Evolutionary conservation across 2,329 filamentous ascomycete species (phyloP), one percentile per base, ranked within the genome.

Genomic region (Apiospora marii): DNA sequence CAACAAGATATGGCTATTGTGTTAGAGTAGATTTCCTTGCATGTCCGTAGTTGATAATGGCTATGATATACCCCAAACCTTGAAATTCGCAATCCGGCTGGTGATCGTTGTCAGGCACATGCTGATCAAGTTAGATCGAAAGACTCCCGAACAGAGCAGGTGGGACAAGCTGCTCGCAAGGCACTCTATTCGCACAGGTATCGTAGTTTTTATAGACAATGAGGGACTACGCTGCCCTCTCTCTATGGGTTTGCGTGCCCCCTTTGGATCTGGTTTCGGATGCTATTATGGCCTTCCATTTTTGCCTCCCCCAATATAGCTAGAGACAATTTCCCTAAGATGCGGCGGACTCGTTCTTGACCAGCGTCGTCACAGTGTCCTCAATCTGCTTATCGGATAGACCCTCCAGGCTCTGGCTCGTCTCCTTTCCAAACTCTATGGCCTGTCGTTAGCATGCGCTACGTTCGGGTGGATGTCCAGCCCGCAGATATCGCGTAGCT

Each of bases 371-470:
- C 46, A 91, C 87, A 2, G 88, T 79, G 13, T 90, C 88, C 81
- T 91, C 89, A 75, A 91, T 89, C 81, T 91, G 85, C 83, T 90
- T 89, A 78, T 90, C 89, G 70, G 86, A 84, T 69, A 91, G 81
- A 82, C 89, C 83, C 78, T 90, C 88, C 79, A 91, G 83, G 76
- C 87, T 86, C 79, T 88, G 84, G 79, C 85, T 86, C 81, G 86
- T 88, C 83, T 91, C 89, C 77, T 84, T 83, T 74, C 89, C 89
- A 72, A 89, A 85, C 53, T 89, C 88, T 89, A 76, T 41, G 19
- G 53, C 4, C 30, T 19, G 16, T 37, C 22, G 74, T 81, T 61
- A 81, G 78, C 67, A 72, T 46, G 61, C 10, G 19, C 22, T 48
- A n/a, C 70, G 46, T 58, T 2, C 67, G 24, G 16, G 13, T 37